Base-by-base conservation (phyloP, 2,329 filamentous ascomycete species). In the Neopestalotiopsis sp. region DNA sequence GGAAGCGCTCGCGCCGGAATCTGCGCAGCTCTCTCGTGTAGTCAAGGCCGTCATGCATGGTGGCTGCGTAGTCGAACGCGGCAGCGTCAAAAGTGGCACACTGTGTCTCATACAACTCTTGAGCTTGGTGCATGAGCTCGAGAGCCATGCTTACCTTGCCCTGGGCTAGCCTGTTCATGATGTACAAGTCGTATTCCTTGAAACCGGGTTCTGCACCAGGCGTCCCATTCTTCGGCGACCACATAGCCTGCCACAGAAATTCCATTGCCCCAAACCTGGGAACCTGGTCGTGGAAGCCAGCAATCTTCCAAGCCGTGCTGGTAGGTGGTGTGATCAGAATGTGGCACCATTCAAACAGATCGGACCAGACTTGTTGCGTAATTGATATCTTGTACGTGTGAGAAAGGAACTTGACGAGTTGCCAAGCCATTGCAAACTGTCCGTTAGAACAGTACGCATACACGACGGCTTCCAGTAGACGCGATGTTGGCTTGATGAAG, bases 401-500 rank as follows among this genome's bases (percentile, higher is more conserved):
- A 0, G 92, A 91, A 62, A 95, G 77, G 73, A 88, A 88, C 69
- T 92, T 86, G 13, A 94, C 80, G 0, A 92, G 74, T 56, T 87
- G 84, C 32, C 91, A 75, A 13, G 89, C 92, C 1, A 85, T 82
- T 0, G 83, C 76, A 4, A 94, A 83, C 67, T 91, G 84, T 62
- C 87, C 90, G 78, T 91, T 93, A 70, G 85, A 86, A n/a, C 91
- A 88, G 71, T 91, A 92, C 1, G 85, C 83, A 75, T 94, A 90
- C 5, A 91, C 90, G n/a, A 95, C 81, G 9, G 90, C 87, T 67
- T 88, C 83, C 28, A 95, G 83, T 0, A 95, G 82, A 2, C 82
- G 81, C 7, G 77, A 71, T 0, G 87, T 89, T 2, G 93, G 93
- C 65, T 83, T 74, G 61, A 83, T n/a, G 7, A n/a, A 13, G 5